Evolutionary conservation across 768 basidiomycete genomes (phyloP), one percentile per base, ranked within the genome.

Genomic region (Psilocybe cubensis): DNA sequence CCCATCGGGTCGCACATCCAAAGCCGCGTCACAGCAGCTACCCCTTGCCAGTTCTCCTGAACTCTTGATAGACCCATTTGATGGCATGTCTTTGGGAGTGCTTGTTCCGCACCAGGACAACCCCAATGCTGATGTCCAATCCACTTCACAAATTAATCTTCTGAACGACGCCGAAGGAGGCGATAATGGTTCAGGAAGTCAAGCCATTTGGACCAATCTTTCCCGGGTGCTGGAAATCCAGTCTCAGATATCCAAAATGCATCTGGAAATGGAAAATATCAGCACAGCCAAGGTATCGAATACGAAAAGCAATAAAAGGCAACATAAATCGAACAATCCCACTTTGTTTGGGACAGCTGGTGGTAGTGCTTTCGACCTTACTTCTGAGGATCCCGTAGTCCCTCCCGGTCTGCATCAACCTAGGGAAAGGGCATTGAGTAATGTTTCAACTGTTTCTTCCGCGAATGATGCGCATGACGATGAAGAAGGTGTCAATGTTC

Each of bases 221-320:
- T 83, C 83, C 18, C 79, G 79, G 42, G 86, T 92, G n/a, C 69
- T 90, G 59, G 86, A 86, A 33, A 70, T 92, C 27, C 89, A 92
- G 68, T 83, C 81, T 53, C 83, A 89, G 60, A 83, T 92, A 29
- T 85, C 90, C 4, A 76, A 74, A 60, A 83, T 89, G 81, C 91
- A 92, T 66, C 71, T 86, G 9, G 83, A 87, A 23, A 89, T 92
- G 88, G 91, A 92, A 68, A 81, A 81, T 38, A 78, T 88, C 44
- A 84, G 85, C 1, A 61, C 28, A 62, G 73, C 38, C 65, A 71
- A 72, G 52, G 62, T 68, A 57, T 57, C 63, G 35, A 70, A 76
- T 57, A 54, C 69, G 12, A 77, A 79, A 56, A 71, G 73, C 8
- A 76, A 76, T n/a, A 60, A 72, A 63, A 29, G 46, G 12, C 46